Evolutionary conservation across 2,329 filamentous ascomycete species (phyloP).

Genomic region (Hawksworthiomyces lignivorus): DNA sequence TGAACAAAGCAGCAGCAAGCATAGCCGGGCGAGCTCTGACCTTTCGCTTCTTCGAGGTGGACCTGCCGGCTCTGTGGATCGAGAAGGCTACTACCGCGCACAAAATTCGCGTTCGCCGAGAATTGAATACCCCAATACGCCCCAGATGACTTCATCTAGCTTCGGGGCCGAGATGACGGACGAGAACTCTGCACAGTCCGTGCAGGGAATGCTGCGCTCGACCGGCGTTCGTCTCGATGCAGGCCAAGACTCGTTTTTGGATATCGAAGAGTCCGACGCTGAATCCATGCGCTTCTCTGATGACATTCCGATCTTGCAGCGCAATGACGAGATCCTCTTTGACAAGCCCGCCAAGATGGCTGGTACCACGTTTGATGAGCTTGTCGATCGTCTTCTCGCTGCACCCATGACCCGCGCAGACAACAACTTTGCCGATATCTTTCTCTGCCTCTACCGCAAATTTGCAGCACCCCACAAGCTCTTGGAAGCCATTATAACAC

Average conservation of each 20-base stretch:
- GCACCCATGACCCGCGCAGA: constrained; percentile 81
- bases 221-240: constrained; percentile 46
- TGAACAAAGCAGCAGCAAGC: constrained; percentile 48
- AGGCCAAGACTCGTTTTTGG: constrained; percentile 50
- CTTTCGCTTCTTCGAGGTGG: constrained; percentile 52
- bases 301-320: constrained; percentile 58
- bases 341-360: constrained; percentile 42
- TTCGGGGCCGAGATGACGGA: constrained; percentile 33
- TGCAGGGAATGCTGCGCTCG: constrained; percentile 42
- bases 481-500: constrained; percentile 67
- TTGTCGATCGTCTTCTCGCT: constrained; percentile 80
- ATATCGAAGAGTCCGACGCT: constrained; percentile 62
- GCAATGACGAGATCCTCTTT: constrained; percentile 55
- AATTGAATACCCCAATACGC: constrained; percentile 32
- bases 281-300: constrained; percentile 61
- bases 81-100: constrained; percentile 30
- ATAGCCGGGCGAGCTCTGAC: constrained; percentile 65
- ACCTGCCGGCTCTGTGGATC: constrained; percentile 32
- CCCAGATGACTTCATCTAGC: constrained; percentile 22
- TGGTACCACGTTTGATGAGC: constrained; percentile 57
- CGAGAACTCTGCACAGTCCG: constrained; percentile 36
- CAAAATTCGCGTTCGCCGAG: constrained; percentile 41
- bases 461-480: constrained; percentile 78
- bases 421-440: constrained; percentile 78
- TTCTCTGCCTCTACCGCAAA: constrained; percentile 87